Evolutionary conservation across 352 stramenopile genomes (phyloP).

Genomic region (Pythium periplocum): DNA sequence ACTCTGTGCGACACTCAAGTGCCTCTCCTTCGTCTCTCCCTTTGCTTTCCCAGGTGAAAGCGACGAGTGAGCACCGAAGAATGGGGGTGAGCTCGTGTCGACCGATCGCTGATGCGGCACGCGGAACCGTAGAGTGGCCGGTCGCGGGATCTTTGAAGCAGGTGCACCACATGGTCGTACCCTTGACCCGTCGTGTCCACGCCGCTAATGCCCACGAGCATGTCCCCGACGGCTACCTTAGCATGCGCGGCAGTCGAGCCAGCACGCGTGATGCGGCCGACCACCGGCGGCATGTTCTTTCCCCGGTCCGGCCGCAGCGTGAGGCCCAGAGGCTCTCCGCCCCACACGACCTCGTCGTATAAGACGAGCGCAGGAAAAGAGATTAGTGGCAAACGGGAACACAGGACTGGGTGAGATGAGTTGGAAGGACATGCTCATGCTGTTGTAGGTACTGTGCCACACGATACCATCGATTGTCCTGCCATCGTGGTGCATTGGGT

Average conservation of each 20-base stretch:
- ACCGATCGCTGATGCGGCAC: conserved; percentile 48
- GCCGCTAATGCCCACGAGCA: conserved; percentile 87
- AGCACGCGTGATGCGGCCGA: conserved; percentile 79
- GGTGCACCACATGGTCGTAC: conserved; percentile 78
- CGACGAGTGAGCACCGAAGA: background rate
- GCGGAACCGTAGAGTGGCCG: conserved; percentile 76
- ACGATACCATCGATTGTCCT: too few relatives aligned
- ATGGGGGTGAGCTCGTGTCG: background rate
- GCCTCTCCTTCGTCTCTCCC: too few relatives aligned
- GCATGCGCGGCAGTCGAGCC: conserved; percentile 76
- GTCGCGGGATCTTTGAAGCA: conserved; percentile 76
- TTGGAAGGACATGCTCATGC: too few relatives aligned
- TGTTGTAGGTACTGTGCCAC: too few relatives aligned
- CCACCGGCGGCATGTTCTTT: conserved; percentile 84
- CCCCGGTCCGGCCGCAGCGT: conserved; percentile 78
- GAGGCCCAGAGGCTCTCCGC: conserved; percentile 72
- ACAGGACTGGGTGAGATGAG: too few relatives aligned
- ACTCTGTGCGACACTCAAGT: too few relatives aligned
- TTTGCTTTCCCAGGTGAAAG: too few relatives aligned
- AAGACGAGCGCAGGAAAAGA: too few relatives aligned
- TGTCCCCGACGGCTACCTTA: conserved; percentile 81
- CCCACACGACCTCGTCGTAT: conserved; percentile 62
- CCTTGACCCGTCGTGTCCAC: conserved; percentile 81
- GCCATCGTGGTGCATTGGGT: too few relatives aligned
- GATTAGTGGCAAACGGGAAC: too few relatives aligned